Percentiles rank a stretch among this genome's conserved stretches.
Evolutionary conservation across 306 rosid species (phyloP).

Genomic region (Macrotyloma uniflorum): DNA sequence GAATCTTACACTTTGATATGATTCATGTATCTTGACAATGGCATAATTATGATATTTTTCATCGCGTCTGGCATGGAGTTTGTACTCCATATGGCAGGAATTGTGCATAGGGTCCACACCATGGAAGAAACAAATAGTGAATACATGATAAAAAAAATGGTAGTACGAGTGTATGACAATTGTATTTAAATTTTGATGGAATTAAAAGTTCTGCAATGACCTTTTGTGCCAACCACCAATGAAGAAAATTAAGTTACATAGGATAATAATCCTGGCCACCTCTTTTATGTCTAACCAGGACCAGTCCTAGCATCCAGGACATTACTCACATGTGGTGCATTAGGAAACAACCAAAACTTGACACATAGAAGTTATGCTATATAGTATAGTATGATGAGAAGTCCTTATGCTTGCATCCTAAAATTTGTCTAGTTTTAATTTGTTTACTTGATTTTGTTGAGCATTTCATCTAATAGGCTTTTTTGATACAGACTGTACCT

Average conservation of each 20-base stretch:
- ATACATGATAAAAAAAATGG: not conserved
- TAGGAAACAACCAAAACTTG: constrained; percentile 5
- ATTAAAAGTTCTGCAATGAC: not conserved
- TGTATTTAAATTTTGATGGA: not conserved
- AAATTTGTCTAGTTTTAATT: not conserved
- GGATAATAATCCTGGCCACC: not conserved
- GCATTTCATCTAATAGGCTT: constrained; percentile 33
- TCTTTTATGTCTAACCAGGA: not conserved
- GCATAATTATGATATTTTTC: not conserved
- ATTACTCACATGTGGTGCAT: not conserved
- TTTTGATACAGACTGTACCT: constrained; percentile 64
- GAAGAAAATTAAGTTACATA: not conserved
- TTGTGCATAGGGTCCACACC: not conserved
- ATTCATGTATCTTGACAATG: not conserved
- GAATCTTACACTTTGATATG: not conserved
- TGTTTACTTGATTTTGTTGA: constrained; percentile 26
- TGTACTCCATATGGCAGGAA: not conserved
- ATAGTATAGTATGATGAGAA: not conserved
- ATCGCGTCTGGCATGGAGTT: not conserved
- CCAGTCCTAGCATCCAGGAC: not conserved
- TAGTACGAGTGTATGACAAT: not conserved
- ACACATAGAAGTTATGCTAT: constrained; percentile 4
- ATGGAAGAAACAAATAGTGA: not conserved
- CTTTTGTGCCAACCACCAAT: not conserved
- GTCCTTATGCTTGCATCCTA: constrained; percentile 6